Evolutionary conservation across 1,284 basidiomycete genomes (phyloP), one percentile per base, ranked within the genome.

Genomic region (Tausonia pullulans): DNA sequence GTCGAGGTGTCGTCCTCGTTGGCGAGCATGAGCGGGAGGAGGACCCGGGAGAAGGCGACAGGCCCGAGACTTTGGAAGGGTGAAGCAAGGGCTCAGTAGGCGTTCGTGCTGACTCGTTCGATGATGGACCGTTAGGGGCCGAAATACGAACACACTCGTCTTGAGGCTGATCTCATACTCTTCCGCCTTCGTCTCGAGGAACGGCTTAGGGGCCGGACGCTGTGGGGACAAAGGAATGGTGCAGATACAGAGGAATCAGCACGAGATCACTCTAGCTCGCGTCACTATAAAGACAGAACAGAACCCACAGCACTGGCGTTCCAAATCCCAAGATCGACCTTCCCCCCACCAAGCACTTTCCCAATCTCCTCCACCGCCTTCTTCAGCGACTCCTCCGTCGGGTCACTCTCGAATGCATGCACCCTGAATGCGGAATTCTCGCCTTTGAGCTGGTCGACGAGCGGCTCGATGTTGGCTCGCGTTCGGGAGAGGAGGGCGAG

Each of bases 401-500:
- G 70, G 58, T 74, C 73, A 8, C 69, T 71, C 0, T 67, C 67
- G 50, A 68, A 63, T 0, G 74, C 71, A 7, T 70, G 67, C 48
- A 72, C 63, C 16, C 67, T 66, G 13, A 27, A 27, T 27, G 66
- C 65, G n/a, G 63, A 44, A n/a, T 62, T 60, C 51, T 67, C 64
- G 27, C 74, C 68, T 11, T 67, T 62, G 16, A 74, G 70, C 27
- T 66, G 65, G 9, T 71, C 61, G 13, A 74, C 67, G 2, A 70
- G 71, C 7, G 65, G 56, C 9, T 67, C 62, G 49, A 69, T 66
- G 48, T 67, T 69, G 10, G 62, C 41, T 14, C 50, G 54, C n/a
- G 63, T 61, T 56, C 76, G 73, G 8, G 73, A 74, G 53, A 77
- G 69, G 58, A 77, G 70, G 41, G 75, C 65, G 64, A 77, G 69